Evolutionary conservation across 2,329 filamentous ascomycete genomes (phyloP), one percentile per base, ranked within the genome.

Genomic region (Pseudocercospora crystallina): DNA sequence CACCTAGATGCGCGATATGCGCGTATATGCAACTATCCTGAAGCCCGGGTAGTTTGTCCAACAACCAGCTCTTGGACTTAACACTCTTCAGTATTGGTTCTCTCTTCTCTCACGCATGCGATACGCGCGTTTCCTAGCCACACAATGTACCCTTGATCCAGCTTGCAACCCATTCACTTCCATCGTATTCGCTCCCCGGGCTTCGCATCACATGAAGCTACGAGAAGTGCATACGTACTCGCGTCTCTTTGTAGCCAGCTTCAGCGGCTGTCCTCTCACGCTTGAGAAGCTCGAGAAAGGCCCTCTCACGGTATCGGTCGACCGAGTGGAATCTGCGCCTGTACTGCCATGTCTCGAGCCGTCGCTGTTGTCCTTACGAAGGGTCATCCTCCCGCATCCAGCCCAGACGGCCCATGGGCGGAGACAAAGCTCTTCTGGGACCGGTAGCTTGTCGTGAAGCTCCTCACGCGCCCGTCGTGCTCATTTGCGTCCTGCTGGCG

Each of bases 281-380:
- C 48, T 45, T 29, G 47, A 50, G 47, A 57, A 58, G 37, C 53
- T 57, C 38, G 33, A 48, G 42, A 62, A 64, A 13, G 61, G 76
- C 2, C 79, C 83, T 69, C 79, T 80, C 60, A 86, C 76, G 47
- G 86, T 90, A 64, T 82, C 80, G 65, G 78, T 80, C 55, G 85
- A 87, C 62, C 80, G 80, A 71, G 80, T 82, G 74, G 84, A 87
- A 63, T 83, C 80, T 65, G 80, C 81, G 73, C 80, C 82, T 59
- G 79, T 74, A 58, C 83, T 84, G 74, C 80, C 84, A 78, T 85
- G 80, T 73, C 83, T 84, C 72, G 77, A 76, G 64, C 72, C 72
- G 64, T 75, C 74, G 33, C 56, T 47, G 47, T 39, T 51, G 43
- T 43, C 51, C 43, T 51, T 55, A 48, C 56, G 58, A 49, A 58